Evolutionary conservation across 495 filamentous ascomycete genomes (phyloP), one percentile per base, ranked within the genome.

Genomic region (Polyplosphaeria fusca): DNA sequence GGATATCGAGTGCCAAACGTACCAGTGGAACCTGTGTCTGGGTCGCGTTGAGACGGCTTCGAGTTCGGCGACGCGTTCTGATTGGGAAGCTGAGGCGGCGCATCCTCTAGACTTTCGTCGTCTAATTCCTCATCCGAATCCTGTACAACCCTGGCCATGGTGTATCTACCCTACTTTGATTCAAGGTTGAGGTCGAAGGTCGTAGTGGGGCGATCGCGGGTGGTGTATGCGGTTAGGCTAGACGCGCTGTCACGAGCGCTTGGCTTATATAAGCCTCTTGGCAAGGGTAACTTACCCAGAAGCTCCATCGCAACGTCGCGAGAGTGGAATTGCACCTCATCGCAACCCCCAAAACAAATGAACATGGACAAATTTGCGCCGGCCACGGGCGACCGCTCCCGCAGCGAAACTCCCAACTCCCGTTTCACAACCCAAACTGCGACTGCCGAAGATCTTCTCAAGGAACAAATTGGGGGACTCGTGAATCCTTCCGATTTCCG

Each of bases 401-500:
- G 75, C 32, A 68, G 64, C 37, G 77, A 77, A 18, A 80, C 77
- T 5, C 76, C 78, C 25, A 57, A 64, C 25, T 67, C 74, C 3
- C 83, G 86, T 61, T 96, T 96, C 74, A 87, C 86, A 2, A 75
- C 86, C 18, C 89, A 93, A 60, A 83, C 79, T 48, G 79, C 85
- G 50, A 91, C 91, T 0, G 87, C 91, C 14, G 86, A 95, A 73
- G 87, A 96, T 52, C 78, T 92, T n/a, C 82, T 98, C 46, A 91
- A 89, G 61, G 89, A 86, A 35, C 87, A 91, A 68, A 98, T 93
- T 1, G 91, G 95, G 48, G 93, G 93, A 40, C 84, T 98, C 13
- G 93, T 97, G 39, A 80, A 89, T 51, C 83, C 96, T 37, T 87
- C 85, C 62, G 93, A 97, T 69, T 98, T 96, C 75, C 91, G 93